Evolutionary conservation across 352 stramenopile genomes (phyloP), one percentile per base, ranked within the genome.

Genomic region (Achlya hypogyna): DNA sequence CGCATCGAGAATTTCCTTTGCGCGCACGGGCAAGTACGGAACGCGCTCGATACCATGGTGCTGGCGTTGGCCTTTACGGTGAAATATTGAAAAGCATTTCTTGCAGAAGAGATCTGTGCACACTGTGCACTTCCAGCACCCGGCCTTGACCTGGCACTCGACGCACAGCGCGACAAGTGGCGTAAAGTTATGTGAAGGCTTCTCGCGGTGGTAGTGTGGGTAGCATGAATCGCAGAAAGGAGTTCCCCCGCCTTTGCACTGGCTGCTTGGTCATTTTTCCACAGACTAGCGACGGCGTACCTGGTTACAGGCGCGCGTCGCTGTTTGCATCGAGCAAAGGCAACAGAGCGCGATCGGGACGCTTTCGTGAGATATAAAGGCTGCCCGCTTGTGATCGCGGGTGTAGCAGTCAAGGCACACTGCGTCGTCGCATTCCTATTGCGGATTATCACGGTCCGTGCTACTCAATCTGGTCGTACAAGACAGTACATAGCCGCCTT

Each of bases 81-180:
- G 60, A 59, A 67, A 67, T 5, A 9, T 58, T 42, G 60, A 67
- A 40, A 59, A 67, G 47, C 47, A 54, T 49, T 67, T 67, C 45
- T 67, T 67, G 51, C 60, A 67, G 42, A 58, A 67, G 20, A 59
- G 23, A 38, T 67, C 60, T n/a, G 27, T 67, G 43, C 60, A 67
- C 18, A 49, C 51, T 2, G 45, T 47, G 23, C 60, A 67, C 42
- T 18, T 14, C 60, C 60, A 67, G 23, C 40, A 22, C 12, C 60
- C 60, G 12, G 43, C 60, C 28, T 58, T 67, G 23, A 23, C 60
- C 14, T 38, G 20, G 47, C 60, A 67, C 47, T 67, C 60, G 1
- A 67, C 42, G 27, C 60, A 67, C 8, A 67, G 38, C 9, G 9
- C 29, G 8, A 67, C 60, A 9, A 67, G 40, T 27, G 60, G 4